Conservation (phyloP, 73 alveolate genomes). For the Diophrys appendiculata region DNA sequence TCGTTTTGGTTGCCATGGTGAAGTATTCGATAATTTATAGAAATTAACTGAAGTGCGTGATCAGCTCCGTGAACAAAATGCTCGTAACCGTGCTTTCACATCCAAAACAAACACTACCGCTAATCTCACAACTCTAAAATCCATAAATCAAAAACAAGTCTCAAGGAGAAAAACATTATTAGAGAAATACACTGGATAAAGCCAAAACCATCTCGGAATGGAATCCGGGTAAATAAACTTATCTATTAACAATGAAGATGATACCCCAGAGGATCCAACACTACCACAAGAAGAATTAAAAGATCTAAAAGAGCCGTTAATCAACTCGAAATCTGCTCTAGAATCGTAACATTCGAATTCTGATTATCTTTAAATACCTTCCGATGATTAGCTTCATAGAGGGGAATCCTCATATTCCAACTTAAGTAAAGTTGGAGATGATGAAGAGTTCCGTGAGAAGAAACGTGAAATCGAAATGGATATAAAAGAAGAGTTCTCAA, state of each 20-base stretch:
- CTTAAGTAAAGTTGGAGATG: too few species aligned
- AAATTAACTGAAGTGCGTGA: neutral
- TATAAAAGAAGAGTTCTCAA: neutral
- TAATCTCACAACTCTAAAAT: neutral
- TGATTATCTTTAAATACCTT: too few species aligned
- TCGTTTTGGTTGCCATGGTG: conserved; percentile 8
- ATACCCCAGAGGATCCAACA: too few species aligned
- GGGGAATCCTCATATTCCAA: too few species aligned
- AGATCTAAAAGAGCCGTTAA: too few species aligned
- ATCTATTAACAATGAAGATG: too few species aligned
- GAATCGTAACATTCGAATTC: too few species aligned
- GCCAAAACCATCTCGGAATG: neutral
- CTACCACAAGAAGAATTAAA: too few species aligned
- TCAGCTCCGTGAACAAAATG: neutral
- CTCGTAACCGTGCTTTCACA: neutral
- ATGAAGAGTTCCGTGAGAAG: neutral
- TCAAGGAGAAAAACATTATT: neutral
- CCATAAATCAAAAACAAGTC: neutral
- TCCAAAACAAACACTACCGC: neutral
- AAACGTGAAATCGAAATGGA: neutral
- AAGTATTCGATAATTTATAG: neutral
- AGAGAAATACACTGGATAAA: neutral
- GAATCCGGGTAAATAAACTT: too few species aligned
- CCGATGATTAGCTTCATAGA: too few species aligned
- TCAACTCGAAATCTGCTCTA: too few species aligned